Evolutionary conservation across 257 asterid species (phyloP), one percentile per base, ranked within the genome.

Genomic region (Primulina huaijiensis): DNA sequence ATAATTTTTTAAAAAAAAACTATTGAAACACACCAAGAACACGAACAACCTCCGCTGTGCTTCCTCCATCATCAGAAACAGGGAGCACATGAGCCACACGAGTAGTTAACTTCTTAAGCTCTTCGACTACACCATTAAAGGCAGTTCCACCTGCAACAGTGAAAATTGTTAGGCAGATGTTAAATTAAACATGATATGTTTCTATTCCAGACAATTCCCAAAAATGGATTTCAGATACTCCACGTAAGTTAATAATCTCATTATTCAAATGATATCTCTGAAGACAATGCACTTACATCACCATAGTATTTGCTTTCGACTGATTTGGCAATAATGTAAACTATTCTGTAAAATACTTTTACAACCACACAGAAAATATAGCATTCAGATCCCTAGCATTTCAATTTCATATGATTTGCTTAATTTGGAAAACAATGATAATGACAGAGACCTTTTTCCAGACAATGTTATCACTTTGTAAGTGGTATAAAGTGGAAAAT

Each of bases 11-110:
- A 30, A 60, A 74, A 77, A 37, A 50, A 68, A 11, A 43, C 23
- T 61, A 16, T 53, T 69, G 64, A 74, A 64, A 74, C 83, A 73
- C 70, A 92, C 98, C 98, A 75, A 93, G 98, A 81, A 93, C 97
- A 58, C 96, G 96, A 69, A 93, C 98, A 80, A 93, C 90, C 87
- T 93, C 98, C 9, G 98, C 96, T 21, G 98, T 93, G 88, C 98
- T 93, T 75, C 98, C 98, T 74, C 98, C 98, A 75, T 93, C 95
- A 82, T 93, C 98, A 75, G 98, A 93, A 75, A 93, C 98, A 10
- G 98, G 98, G 34, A 90, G 98, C 65, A 93, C 91, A 71, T 93
- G 98, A 62, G 96, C 87, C 59, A 93, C 98, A 52, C 78, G 77
- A 56, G 93, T 89, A n/a, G 98, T 93, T 76, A 93, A 81, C 70